Percentiles rank a stretch among this genome's conserved stretches.
Evolutionary conservation across 2,329 filamentous ascomycete species (phyloP).

Genomic region (Sphaerulina musiva): DNA sequence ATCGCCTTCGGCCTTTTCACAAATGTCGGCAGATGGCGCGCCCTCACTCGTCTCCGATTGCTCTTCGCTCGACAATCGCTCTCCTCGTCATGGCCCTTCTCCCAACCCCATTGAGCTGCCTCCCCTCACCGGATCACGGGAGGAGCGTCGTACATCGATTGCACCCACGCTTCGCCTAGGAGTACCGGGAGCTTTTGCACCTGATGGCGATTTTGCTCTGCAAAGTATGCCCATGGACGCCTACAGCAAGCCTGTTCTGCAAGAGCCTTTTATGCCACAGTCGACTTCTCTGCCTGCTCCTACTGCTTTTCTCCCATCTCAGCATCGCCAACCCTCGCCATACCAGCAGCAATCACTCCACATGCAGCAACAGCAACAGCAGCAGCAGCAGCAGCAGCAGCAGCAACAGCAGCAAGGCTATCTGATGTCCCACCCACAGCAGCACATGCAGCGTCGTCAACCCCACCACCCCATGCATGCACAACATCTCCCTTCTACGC

Average conservation of each 20-base stretch:
- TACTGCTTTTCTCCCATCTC: slow-evolving; percentile 24
- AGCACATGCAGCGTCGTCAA: slow-evolving; percentile 18
- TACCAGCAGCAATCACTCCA: slow-evolving; percentile 24
- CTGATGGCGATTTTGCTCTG: slow-evolving; percentile 31
- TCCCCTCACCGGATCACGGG: slow-evolving; percentile 29
- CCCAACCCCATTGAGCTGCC: slow-evolving; percentile 39
- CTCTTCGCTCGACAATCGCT: slow-evolving; percentile 42
- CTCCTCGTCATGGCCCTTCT: slow-evolving; percentile 41
- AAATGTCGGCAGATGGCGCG: slow-evolving; percentile 57
- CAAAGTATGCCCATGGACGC: slow-evolving; percentile 23
- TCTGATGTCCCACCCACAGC: slow-evolving; percentile 3
- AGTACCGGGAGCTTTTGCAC: slow-evolving; percentile 29
- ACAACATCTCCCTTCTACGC: slow-evolving; percentile 15
- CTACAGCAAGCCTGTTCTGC: slow-evolving; percentile 28
- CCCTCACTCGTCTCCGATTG: slow-evolving; percentile 66
- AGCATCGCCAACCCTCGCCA: slow-evolving; percentile 21
- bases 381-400: slow-evolving; percentile 2
- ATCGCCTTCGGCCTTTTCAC: slow-evolving; percentile 57
- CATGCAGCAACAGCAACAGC: slow-evolving; percentile 9
- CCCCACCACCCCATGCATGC: slow-evolving; percentile 18
- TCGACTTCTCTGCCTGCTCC: slow-evolving; percentile 24
- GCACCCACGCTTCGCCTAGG: slow-evolving; percentile 35
- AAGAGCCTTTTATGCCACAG: slow-evolving; percentile 33
- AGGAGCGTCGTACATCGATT: slow-evolving; percentile 29
- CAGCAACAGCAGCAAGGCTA: slow-evolving; percentile 12